Percentiles rank a stretch among this genome's conserved stretches.
phyloP scores from a whole-genome alignment of 805 yeast species.

The Lachancea cidri region DNA sequence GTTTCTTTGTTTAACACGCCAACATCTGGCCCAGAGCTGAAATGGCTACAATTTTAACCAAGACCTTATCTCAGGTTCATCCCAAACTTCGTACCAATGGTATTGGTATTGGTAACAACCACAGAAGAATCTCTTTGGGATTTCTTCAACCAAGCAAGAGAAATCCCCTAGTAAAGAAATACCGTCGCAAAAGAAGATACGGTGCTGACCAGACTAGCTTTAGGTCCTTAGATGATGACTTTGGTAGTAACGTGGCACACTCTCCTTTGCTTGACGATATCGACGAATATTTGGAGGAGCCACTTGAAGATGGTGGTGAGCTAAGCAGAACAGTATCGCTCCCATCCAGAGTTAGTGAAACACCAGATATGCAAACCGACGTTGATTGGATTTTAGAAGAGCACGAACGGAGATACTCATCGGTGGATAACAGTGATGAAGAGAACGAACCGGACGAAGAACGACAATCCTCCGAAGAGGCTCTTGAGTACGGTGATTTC shows the following conservation, averaged over 20 bases:
- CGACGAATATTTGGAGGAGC: conserved; percentile 20
- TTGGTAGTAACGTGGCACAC: conserved; percentile 25
- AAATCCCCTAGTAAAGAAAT: conserved; percentile 36
- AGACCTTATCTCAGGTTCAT: conserved; percentile 33
- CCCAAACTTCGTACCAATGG: conserved; percentile 38
- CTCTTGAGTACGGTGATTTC: conserved; percentile 28
- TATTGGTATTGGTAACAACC: conserved; percentile 39
- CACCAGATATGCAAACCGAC: conserved; percentile 31
- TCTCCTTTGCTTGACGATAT: conserved; percentile 19
- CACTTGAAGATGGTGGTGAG: conserved; percentile 32
- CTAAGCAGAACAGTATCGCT: conserved; percentile 38
- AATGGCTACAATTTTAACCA: conserved; percentile 27
- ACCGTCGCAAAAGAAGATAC: conserved; percentile 23
- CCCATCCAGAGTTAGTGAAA: conserved; percentile 38
- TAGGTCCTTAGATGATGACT: conserved; percentile 37
- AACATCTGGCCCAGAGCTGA: background rate
- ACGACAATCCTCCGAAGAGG: conserved; percentile 9
- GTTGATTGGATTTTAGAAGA: conserved; percentile 38
- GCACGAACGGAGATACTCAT: conserved; percentile 37
- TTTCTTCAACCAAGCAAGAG: conserved; percentile 39
- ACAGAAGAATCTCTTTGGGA: conserved; percentile 35
- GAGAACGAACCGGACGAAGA: conserved; percentile 16
- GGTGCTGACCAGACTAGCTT: conserved; percentile 36
- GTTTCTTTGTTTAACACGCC: too few species aligned
- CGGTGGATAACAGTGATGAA: conserved; percentile 22